A percentile compares a stretch with the other conserved stretches of the same genome.
phyloP scores from a whole-genome alignment of 1,139 yeast genomes.

The Kodamaea plutei region DNA sequence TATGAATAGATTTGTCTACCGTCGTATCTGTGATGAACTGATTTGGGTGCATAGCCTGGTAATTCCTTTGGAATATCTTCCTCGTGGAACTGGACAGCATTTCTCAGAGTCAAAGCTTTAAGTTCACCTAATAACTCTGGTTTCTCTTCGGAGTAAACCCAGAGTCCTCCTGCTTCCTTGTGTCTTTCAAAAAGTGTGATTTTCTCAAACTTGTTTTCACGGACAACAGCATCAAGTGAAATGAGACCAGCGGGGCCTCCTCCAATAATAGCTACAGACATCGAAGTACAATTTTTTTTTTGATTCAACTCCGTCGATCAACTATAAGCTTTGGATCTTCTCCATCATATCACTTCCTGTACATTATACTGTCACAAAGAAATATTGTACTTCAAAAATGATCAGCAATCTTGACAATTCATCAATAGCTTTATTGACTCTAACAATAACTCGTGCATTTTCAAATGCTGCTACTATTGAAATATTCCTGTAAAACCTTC shows the following conservation, averaged over 20 bases:
- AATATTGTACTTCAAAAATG: too few species aligned
- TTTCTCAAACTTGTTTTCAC: slow-evolving; percentile 29
- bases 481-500: too few species aligned
- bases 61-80: slow-evolving; percentile 11
- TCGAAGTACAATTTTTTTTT: too few species aligned
- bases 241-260: not conserved
- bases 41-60: slow-evolving; percentile 12
- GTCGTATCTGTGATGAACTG: slow-evolving; percentile 17
- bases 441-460: too few species aligned
- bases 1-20: slow-evolving; percentile 17
- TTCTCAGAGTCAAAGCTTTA: slow-evolving; percentile 10
- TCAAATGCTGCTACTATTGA: too few species aligned
- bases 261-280: not conserved
- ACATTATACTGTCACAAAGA: too few species aligned
- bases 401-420: too few species aligned
- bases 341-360: too few species aligned
- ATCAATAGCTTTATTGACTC: too few species aligned
- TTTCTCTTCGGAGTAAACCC: slow-evolving; percentile 25
- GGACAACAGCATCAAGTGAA: slow-evolving; percentile 25
- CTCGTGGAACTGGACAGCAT: slow-evolving; percentile 9
- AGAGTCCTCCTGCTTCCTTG: slow-evolving; percentile 41
- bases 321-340: too few species aligned
- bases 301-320: too few species aligned
- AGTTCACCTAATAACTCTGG: slow-evolving; percentile 19
- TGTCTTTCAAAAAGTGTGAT: slow-evolving; percentile 41